phyloP scores from a whole-genome alignment of 1,139 yeast species.

The Maudiozyma humilis region DNA sequence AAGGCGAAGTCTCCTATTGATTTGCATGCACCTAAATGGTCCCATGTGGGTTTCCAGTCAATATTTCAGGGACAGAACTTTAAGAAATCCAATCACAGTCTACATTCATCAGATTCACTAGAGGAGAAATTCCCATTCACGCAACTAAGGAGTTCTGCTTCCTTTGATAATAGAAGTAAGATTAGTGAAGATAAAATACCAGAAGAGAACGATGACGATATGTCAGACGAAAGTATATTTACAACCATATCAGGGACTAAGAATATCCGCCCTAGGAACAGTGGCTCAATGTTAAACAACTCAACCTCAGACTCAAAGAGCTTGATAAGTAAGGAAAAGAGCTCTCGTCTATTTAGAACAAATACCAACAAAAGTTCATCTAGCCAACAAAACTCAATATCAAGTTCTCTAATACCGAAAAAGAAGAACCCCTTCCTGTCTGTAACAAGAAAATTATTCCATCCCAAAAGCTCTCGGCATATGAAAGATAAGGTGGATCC shows the following conservation, averaged over 20 bases:
- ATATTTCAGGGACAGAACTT: conserved; percentile 19
- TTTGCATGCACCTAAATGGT: conserved; percentile 20
- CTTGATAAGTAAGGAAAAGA: conserved; percentile 4
- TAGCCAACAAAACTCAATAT: conserved; percentile 7
- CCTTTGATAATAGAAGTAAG: conserved; percentile 5
- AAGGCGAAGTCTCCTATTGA: conserved; percentile 10
- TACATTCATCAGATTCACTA: conserved; percentile 7
- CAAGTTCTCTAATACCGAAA: conserved; percentile 4
- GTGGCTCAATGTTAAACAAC: conserved; percentile 7
- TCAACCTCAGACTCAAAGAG: conserved; percentile 1
- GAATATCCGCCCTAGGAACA: conserved; percentile 2
- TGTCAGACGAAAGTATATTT: conserved; percentile 2
- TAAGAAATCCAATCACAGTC: conserved; percentile 11
- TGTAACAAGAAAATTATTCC: conserved; percentile 21
- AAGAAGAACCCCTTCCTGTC: conserved; percentile 12
- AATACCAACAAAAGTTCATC: conserved; percentile 11
- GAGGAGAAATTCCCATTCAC: conserved; percentile 6
- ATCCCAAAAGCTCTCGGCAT: conserved; percentile 17
- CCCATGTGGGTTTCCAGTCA: conserved; percentile 32
- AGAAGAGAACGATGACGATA: conserved; percentile 4
- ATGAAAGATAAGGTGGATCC: conserved; percentile 19
- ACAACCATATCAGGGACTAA: conserved; percentile 2
- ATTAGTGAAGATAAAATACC: conserved; percentile 1
- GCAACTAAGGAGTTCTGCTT: conserved; percentile 4
- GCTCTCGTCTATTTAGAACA: conserved; percentile 4